Evolutionary conservation across 2,329 filamentous ascomycete species (phyloP), one percentile per base, ranked within the genome.

Genomic region (Penicillium corylophilum): DNA sequence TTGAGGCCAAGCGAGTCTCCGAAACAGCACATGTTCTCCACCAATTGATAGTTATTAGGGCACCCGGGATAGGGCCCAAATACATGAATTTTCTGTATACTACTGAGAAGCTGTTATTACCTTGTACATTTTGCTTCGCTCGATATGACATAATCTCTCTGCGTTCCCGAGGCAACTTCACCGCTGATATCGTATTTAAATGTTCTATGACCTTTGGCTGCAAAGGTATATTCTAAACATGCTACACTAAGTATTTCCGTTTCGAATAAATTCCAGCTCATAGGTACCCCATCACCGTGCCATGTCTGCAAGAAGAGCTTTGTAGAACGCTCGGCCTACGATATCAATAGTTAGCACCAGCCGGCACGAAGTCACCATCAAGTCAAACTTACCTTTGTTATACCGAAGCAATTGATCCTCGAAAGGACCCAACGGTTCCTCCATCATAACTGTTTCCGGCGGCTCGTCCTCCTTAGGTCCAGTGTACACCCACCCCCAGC

Each of bases 401-500:
- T 54, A 35, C 29, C 45, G 23, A 13, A 60, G 48, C 13, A 60
- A 40, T 29, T 48, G 41, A 12, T 58, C 50, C 42, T 60, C 57
- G 42, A 49, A 56, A 4, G 55, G 45, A 5, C 57, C 57, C n/a
- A 60, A 13, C 10, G 43, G 44, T 39, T 57, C 57, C 28, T 60
- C 57, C 53, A 56, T 53, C 48, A 60, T 22, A n/a, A 58, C 33
- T 2, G 35, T 44, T 13, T 46, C 20, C 18, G 53, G 46, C 8
- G 57, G 57, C 28, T 44, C 38, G 38, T 56, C 50, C 39, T 56
- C 35, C 24, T 44, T 26, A n/a, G 53, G 55, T 8, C 57, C 57
- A 20, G 18, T 33, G 39, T 56, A 60, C 4, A 54, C 51, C 57
- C 57, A 60, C 0, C 50, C 57, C 57, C 57, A 60, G 10, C 53